Evolutionary conservation across 768 basidiomycete genomes (phyloP), one percentile per base, ranked within the genome.

Genomic region (Megacollybia marginata): DNA sequence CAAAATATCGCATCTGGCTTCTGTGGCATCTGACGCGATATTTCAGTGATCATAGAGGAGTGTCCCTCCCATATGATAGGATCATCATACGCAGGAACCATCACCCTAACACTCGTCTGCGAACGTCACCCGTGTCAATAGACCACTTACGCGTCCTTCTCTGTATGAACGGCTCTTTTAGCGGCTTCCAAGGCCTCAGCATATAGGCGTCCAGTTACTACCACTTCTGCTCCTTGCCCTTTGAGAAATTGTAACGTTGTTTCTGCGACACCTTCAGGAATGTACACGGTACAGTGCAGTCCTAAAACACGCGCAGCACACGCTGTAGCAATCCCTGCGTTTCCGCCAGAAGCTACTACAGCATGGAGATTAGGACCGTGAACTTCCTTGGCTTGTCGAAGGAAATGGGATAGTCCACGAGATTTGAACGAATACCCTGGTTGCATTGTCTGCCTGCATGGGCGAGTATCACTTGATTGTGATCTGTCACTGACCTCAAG

Each of bases 351-450:
- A 0, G 88, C 85, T 46, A 82, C 78, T 40, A 88, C 68, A 40
- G 82, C 67, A 61, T 87, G 88, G 5, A 81, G 69, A 28, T 62
- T 59, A 11, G 72, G 60, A 0, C 88, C 87, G 47, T 76, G 69
- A 16, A 60, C 65, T 50, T 72, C 67, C 48, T 72, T 71, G 16
- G 75, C 76, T 31, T 71, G 67, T 55, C 78, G 74, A 2, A 78
- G 69, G 55, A 85, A 83, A 51, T 73, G 70, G 16, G 84, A 83
- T 33, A 88, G 71, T 5, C 85, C 85, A 18, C 88, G 74, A 57
- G 76, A 83, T 60, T 91, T 90, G 78, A 86, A 90, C 2, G 87
- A 88, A 53, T 83, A 73, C 0, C 79, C 76, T 0, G 82, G 82
- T 50, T 90, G 88, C 2, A 89, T 67, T 53, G 77, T 85, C 88